Percentiles rank a stretch among this genome's conserved stretches.
Evolutionary conservation across 2,329 filamentous ascomycete genomes (phyloP).

Genomic region (Pseudogymnoascus sp.): DNA sequence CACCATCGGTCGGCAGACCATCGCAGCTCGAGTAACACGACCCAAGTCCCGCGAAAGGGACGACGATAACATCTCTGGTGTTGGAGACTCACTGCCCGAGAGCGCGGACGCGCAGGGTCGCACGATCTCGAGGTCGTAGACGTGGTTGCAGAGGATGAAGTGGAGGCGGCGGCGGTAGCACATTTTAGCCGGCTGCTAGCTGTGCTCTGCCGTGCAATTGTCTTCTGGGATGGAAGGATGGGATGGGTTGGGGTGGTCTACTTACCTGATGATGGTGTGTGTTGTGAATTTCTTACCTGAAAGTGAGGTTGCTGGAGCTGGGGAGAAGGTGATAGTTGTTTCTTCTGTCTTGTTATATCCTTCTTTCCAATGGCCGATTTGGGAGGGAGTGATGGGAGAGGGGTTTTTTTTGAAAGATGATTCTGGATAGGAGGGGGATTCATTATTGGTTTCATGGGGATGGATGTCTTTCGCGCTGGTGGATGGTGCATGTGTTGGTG

Average conservation of each 20-base stretch:
- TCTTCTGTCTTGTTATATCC: not conserved
- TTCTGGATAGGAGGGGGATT: not conserved
- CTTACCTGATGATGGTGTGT: not conserved
- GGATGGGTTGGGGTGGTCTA: not conserved
- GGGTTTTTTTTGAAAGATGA: not conserved
- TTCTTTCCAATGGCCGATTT: not conserved
- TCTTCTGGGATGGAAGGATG: not conserved
- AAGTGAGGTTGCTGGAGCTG: not conserved
- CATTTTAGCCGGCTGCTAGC: not conserved
- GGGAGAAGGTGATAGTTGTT: not conserved
- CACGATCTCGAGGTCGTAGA: slow-evolving; percentile 29
- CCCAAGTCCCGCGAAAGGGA: no score
- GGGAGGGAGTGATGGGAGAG: not conserved
- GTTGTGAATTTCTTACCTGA: not conserved
- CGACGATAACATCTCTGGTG: not conserved
- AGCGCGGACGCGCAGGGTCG: slow-evolving; percentile 23
- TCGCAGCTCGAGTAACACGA: not conserved
- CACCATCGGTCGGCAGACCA: not conserved
- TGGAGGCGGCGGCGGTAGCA: slow-evolving; percentile 41
- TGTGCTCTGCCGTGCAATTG: not conserved
- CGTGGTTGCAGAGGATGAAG: slow-evolving; percentile 49
- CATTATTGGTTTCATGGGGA: not conserved
- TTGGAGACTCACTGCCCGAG: not conserved
- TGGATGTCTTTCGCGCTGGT: not conserved
- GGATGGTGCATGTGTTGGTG: not conserved